Evolutionary conservation across 2,329 filamentous ascomycete genomes (phyloP), one percentile per base, ranked within the genome.

Genomic region (Salinomyces thailandicus): DNA sequence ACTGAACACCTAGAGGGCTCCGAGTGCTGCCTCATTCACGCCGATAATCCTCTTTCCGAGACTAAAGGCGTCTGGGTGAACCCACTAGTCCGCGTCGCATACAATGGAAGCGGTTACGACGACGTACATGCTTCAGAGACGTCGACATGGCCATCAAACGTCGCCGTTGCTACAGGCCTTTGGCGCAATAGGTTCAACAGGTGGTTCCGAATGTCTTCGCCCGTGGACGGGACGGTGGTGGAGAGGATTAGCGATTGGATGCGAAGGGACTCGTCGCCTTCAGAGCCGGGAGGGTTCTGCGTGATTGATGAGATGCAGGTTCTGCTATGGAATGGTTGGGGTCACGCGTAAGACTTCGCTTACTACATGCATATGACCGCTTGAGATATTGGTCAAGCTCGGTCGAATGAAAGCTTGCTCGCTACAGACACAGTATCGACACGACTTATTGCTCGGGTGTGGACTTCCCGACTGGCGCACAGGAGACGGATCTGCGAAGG

Each of bases 11-110:
- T 86, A 17, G 83, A 87, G 57, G 82, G 69, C n/a, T 81, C 76
- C 11, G 82, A 87, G 59, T 86, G 81, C 62, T 87, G 83, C 57
- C 71, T 87, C 35, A 76, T 85, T 37, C 81, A 85, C 52, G 73
- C 75, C 2, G 81, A 85, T 50, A 85, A 84, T 48, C 73, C 72
- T 1, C 59, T 77, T 4, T 68, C 68, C 4, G 52, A 36, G 1
- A 47, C 40, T 5, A 58, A 63, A 37, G 76, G 80, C 33, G 73
- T 84, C 5, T 85, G 68, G 55, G 52, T 85, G 26, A 85, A 85
- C 53, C 78, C 80, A 2, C 69, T 69, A 9, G 79, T 85, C 8
- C 67, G 78, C 6, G 80, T 85, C 4, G 77, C 69, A 2, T 85
- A 84, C 52, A 74, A 41, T 30, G 30, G 30, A 14, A 38, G 46